Conservation (phyloP, 345 rosid genomes). For the Hibiscus tridactylites region DNA sequence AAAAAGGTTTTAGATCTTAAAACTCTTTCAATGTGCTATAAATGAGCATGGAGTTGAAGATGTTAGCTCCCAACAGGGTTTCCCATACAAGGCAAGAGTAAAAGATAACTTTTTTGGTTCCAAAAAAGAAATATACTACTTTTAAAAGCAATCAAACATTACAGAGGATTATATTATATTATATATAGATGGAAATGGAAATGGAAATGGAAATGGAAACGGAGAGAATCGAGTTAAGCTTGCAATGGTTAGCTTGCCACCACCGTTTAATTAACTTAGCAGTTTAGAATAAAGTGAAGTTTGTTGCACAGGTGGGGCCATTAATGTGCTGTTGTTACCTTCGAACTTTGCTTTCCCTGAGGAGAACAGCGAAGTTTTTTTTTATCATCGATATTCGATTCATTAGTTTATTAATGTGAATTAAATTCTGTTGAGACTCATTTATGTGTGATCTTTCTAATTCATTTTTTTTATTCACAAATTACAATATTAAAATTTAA, state of each 20-base stretch:
- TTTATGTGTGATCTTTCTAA: no score
- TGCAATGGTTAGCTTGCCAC: neutral
- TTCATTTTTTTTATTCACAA: no score
- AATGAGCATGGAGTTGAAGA: neutral
- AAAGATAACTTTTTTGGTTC: neutral
- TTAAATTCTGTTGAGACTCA: no score
- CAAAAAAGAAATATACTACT: neutral
- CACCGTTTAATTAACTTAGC: neutral
- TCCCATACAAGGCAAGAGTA: conserved; percentile 2
- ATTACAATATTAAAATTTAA: no score
- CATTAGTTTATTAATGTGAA: no score
- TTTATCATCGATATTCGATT: no score
- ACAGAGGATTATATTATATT: neutral
- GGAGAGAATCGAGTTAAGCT: conserved; percentile 3
- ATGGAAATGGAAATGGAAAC: neutral
- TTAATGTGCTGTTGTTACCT: neutral
- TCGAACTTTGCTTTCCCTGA: conserved; percentile 3
- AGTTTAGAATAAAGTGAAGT: conserved; percentile 6
- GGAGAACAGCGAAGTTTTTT: neutral
- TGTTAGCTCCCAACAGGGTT: conserved; percentile 5
- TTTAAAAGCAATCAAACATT: neutral
- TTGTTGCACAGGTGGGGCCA: conserved; percentile 10
- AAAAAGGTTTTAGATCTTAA: neutral
- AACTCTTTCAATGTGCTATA: neutral
- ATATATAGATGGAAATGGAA: neutral